Evolutionary conservation across 1,139 yeast species (phyloP), one percentile per base, ranked within the genome.

Genomic region (Nakaseomyces sp.): DNA sequence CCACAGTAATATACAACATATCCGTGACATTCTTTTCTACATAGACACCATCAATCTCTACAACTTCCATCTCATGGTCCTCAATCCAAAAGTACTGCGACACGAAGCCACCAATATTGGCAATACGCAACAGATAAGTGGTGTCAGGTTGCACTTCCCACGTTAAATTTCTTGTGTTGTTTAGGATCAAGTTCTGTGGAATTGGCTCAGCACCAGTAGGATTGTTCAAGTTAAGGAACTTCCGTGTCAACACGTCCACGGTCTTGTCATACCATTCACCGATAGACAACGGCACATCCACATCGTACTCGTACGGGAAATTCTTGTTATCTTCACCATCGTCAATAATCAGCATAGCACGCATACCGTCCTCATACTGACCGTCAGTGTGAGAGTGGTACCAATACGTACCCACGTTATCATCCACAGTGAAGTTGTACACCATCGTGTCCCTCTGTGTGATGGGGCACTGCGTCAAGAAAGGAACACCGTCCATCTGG

Each of bases 201-300:
- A 89, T 77, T 37, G 97, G 97, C 66, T 89, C 97, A 29, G 96
- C 96, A 51, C 97, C 97, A 5, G 96, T 85, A 39, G 97, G 97
- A 66, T 89, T 89, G 68, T 74, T 81, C 50, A 82, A 65, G 52
- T 70, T 75, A 68, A 86, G 61, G 67, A 88, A 88, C 16, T 58
- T 54, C 12, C 72, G 65, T 49, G 73, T 66, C 53, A 88, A 70
- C 17, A 60, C 72, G 40, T 72, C 72, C 38, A 81, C 71, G 43
- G 70, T 66, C 30, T 75, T 71, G 63, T 87, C 95, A 66, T 89
- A 89, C 93, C 95, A 88, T 55, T 89, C 97, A 38, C 81, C 69
- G 35, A 89, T 57, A 7, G 82, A 67, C 50, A 88, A 63, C n/a
- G 74, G 64, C 25, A 77, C 70, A 56, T 87, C 96, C 56, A 84